These are phyloP conservation scores for Vanilla planifolia DNA, from an alignment of 106 monocot genomes.

Conservation along the genomic window DNA sequence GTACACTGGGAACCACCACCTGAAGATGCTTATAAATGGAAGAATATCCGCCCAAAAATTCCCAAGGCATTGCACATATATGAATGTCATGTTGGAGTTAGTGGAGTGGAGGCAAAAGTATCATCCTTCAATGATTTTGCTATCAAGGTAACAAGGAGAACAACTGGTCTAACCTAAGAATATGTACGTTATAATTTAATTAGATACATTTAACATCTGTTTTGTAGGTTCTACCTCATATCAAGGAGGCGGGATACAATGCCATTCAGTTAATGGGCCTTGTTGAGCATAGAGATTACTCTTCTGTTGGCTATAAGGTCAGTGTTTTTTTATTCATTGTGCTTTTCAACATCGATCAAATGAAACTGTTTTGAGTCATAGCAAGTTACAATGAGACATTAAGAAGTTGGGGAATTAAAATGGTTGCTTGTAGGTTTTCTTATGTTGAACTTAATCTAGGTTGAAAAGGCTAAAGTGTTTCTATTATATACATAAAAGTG, in stretches of 20 bases:
- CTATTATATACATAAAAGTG: too few species aligned
- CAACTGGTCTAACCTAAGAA: background rate
- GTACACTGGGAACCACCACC: conserved; percentile 95
- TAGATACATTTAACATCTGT: background rate
- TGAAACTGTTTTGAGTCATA: too few species aligned
- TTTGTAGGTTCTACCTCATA: conserved; percentile 78
- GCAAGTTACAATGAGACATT: too few species aligned
- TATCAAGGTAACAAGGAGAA: conserved; percentile 37
- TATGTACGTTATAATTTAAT: background rate
- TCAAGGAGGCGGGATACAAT: conserved; percentile 90
- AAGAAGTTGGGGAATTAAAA: too few species aligned
- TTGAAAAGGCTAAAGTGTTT: too few species aligned
- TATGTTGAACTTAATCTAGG: too few species aligned
- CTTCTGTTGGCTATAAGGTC: conserved; percentile 94
- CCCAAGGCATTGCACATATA: conserved; percentile 86
- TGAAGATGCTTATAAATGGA: conserved; percentile 81
- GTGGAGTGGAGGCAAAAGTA: conserved; percentile 72
- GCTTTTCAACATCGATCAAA: background rate
- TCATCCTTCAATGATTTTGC: conserved; percentile 90
- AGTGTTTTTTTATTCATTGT: conserved; percentile 9
- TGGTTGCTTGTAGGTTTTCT: too few species aligned
- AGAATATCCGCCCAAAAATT: conserved; percentile 40
- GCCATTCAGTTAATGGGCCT: conserved; percentile 78
- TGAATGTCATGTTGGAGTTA: conserved; percentile 95
- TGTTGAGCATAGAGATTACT: conserved; percentile 90